Evolutionary conservation across 208 protist species (phyloP).

Genomic region (Herpetomonas samuelpessoai): DNA sequence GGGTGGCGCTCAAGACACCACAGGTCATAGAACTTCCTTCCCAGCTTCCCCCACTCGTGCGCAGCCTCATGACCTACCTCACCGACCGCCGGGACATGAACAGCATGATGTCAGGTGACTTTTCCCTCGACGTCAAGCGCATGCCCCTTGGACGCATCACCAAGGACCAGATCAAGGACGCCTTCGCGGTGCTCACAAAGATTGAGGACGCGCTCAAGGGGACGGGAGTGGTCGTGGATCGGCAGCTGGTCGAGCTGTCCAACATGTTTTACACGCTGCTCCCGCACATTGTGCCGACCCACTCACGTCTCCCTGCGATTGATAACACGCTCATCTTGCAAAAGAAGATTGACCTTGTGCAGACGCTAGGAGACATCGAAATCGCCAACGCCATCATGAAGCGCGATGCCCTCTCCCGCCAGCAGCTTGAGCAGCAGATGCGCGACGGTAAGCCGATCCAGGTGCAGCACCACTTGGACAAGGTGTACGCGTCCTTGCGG

Average conservation of each 20-base stretch:
- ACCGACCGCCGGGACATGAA: conserved; percentile 31
- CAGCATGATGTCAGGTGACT: conserved; percentile 28
- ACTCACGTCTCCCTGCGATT: conserved; percentile 25
- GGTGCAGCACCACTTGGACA: conserved; percentile 31
- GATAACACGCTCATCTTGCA: conserved; percentile 18
- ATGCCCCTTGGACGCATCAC: conserved; percentile 64
- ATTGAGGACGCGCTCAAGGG: conserved; percentile 28
- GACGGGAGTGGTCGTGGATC: neutral
- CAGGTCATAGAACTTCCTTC: neutral
- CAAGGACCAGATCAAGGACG: conserved; percentile 45
- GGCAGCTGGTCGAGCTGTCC: conserved; percentile 15
- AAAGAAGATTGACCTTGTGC: conserved; percentile 58
- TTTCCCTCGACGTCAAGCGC: conserved; percentile 41
- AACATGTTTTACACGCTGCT: conserved; percentile 57
- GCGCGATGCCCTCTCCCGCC: neutral
- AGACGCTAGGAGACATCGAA: conserved; percentile 56
- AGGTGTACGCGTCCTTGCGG: conserved; percentile 25
- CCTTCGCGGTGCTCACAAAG: conserved; percentile 25
- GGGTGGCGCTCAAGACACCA: neutral
- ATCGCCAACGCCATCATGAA: conserved; percentile 38
- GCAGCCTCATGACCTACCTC: conserved; percentile 48
- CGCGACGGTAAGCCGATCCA: conserved; percentile 3
- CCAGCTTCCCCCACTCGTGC: conserved; percentile 17
- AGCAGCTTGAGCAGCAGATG: neutral
- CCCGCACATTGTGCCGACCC: conserved; percentile 31